Evolutionary conservation across 371 early-diverging fungal genomes (phyloP).

Genomic region (Mortierella sp.): DNA sequence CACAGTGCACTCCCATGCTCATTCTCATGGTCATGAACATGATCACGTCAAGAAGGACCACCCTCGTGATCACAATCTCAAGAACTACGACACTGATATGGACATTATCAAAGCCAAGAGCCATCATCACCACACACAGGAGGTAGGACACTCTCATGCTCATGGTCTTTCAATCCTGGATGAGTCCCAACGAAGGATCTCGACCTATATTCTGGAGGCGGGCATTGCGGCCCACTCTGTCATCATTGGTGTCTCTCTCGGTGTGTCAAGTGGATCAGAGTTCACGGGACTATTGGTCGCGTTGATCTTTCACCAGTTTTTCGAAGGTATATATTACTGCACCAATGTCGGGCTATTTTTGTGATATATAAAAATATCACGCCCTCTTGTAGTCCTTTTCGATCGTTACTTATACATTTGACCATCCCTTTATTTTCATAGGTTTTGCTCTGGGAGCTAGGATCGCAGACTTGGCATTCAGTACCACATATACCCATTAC

Average conservation of each 20-base stretch:
- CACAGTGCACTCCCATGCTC: neutral
- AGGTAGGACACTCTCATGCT: constrained; percentile 33
- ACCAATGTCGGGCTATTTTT: constrained; percentile 62
- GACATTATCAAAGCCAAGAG: constrained; percentile 1
- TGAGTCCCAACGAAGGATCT: constrained; percentile 37
- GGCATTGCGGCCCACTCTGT: constrained; percentile 90
- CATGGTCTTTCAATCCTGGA: constrained; percentile 35
- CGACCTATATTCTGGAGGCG: constrained; percentile 75
- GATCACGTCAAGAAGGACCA: constrained; percentile 11
- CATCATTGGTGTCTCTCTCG: constrained; percentile 88
- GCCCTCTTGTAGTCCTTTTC: neutral
- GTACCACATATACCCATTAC: constrained; percentile 55
- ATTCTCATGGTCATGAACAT: constrained; percentile 11
- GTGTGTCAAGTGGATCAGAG: constrained; percentile 69
- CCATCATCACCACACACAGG: constrained; percentile 32
- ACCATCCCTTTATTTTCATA: constrained; percentile 55
- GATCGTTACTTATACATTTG: too few species aligned
- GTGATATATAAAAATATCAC: too few species aligned
- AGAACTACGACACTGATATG: neutral
- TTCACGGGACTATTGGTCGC: constrained; percentile 82
- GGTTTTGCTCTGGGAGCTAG: constrained; percentile 86
- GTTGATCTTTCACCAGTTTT: constrained; percentile 87
- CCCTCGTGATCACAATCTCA: constrained; percentile 11
- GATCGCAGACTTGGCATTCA: constrained; percentile 65
- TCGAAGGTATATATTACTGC: constrained; percentile 85